phyloP scores from a whole-genome alignment of 257 asterid species.

The Solanum tarijense region DNA sequence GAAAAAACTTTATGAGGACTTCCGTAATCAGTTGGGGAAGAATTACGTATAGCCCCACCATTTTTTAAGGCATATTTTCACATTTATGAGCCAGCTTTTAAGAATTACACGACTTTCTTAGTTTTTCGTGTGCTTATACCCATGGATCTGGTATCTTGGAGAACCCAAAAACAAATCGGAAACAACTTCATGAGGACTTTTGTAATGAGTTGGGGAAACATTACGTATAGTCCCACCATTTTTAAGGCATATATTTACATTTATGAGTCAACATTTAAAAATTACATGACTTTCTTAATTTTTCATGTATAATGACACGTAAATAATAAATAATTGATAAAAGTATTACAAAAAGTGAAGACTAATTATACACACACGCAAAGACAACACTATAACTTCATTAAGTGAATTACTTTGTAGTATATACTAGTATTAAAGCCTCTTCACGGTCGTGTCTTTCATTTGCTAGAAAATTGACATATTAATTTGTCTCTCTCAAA shows the following conservation, averaged over 20 bases:
- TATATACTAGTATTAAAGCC: neutral
- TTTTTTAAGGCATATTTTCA: too few species aligned
- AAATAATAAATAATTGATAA: neutral
- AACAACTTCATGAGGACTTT: too few species aligned
- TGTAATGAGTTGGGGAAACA: neutral
- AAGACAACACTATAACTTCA: neutral
- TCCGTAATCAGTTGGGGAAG: neutral
- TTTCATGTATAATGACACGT: neutral
- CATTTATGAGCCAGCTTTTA: too few species aligned
- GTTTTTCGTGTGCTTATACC: neutral
- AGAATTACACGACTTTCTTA: too few species aligned
- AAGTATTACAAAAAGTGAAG: neutral
- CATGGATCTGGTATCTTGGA: neutral
- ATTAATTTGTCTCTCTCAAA: neutral
- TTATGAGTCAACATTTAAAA: neutral
- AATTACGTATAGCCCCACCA: neutral
- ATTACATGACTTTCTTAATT: too few species aligned
- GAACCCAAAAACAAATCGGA: neutral
- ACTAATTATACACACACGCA: neutral
- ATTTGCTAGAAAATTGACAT: neutral
- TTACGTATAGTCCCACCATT: too few species aligned
- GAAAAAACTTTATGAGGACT: too few species aligned
- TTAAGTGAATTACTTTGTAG: neutral
- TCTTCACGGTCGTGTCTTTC: neutral
- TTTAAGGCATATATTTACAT: neutral